phyloP scores from a whole-genome alignment of 768 basidiomycete genomes.

The Suillus hirtellus region DNA sequence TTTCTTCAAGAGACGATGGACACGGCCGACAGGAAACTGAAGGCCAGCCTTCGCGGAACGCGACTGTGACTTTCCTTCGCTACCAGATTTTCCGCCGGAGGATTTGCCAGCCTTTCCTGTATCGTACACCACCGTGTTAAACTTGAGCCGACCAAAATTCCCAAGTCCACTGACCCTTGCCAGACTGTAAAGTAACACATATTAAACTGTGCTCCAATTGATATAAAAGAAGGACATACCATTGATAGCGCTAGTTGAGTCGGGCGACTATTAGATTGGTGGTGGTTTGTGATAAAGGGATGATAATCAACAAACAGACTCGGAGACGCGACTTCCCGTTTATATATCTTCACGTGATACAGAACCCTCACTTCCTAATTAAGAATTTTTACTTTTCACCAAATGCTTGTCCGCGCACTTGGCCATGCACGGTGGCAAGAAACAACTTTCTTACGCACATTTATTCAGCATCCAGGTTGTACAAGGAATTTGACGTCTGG shows the following conservation, averaged over 20 bases:
- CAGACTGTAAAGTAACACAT: constrained; percentile 22
- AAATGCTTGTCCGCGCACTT: constrained; percentile 20
- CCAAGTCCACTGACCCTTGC: constrained; percentile 28
- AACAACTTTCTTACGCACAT: constrained; percentile 12
- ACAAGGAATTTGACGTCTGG: background rate
- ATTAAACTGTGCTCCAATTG: constrained; percentile 12
- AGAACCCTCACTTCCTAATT: constrained; percentile 19
- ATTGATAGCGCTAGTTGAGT: constrained; percentile 21
- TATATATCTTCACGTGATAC: constrained; percentile 36
- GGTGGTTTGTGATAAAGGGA: constrained; percentile 32
- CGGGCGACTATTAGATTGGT: constrained; percentile 18
- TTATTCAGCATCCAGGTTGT: constrained; percentile 10
- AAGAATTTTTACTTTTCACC: constrained; percentile 20
- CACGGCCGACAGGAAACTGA: constrained; percentile 90
- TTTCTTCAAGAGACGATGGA: constrained; percentile 84
- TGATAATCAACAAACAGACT: constrained; percentile 31
- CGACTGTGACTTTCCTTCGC: constrained; percentile 60
- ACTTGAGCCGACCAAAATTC: background rate
- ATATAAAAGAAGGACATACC: constrained; percentile 21
- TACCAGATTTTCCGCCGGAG: constrained; percentile 47
- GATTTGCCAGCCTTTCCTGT: constrained; percentile 53
- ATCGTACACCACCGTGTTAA: constrained; percentile 31
- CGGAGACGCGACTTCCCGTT: constrained; percentile 29
- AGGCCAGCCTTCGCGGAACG: constrained; percentile 75
- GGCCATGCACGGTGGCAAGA: constrained; percentile 13